Percentiles rank a stretch among this genome's conserved stretches.
phyloP scores from a whole-genome alignment of 1,139 yeast genomes.

The Kurtzmaniella quercitrusa region DNA sequence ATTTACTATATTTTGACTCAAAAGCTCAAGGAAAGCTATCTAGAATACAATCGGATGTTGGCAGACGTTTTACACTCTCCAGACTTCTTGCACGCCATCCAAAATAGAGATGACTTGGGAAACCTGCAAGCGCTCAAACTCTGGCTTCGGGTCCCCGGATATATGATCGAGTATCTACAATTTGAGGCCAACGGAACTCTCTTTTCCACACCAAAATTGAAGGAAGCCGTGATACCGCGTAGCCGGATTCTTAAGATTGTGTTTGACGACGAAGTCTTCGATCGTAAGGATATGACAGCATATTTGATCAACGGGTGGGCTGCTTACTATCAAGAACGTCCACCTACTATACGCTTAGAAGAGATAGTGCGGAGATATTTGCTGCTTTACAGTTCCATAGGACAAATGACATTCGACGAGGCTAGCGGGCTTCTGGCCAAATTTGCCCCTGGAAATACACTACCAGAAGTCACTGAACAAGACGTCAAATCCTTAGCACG shows the following conservation, averaged over 20 bases:
- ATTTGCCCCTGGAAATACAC: not conserved
- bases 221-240: slow-evolving; percentile 26
- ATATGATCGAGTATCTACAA: slow-evolving; percentile 27
- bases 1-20: slow-evolving; percentile 20
- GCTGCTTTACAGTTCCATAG: slow-evolving; percentile 17
- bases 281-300: slow-evolving; percentile 12
- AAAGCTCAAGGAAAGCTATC: slow-evolving; percentile 23
- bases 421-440: slow-evolving; percentile 9
- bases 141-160: slow-evolving; percentile 13
- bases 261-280: slow-evolving; percentile 15
- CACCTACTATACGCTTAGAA: slow-evolving; percentile 11
- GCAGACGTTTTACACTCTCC: slow-evolving; percentile 24
- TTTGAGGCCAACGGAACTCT: slow-evolving; percentile 30
- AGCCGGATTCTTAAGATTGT: slow-evolving; percentile 11
- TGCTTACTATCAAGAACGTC: slow-evolving; percentile 22
- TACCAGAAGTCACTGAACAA: not conserved
- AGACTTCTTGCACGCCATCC: slow-evolving; percentile 21
- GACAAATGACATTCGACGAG: slow-evolving; percentile 9
- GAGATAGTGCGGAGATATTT: slow-evolving; percentile 20
- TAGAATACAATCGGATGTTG: slow-evolving; percentile 29
- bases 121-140: not conserved
- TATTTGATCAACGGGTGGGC: slow-evolving; percentile 19
- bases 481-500: slow-evolving; percentile 16
- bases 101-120: slow-evolving; percentile 7
- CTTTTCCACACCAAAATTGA: slow-evolving; percentile 24